Base-by-base conservation (phyloP, 257 asterid species). In the Sherardia arvensis region DNA sequence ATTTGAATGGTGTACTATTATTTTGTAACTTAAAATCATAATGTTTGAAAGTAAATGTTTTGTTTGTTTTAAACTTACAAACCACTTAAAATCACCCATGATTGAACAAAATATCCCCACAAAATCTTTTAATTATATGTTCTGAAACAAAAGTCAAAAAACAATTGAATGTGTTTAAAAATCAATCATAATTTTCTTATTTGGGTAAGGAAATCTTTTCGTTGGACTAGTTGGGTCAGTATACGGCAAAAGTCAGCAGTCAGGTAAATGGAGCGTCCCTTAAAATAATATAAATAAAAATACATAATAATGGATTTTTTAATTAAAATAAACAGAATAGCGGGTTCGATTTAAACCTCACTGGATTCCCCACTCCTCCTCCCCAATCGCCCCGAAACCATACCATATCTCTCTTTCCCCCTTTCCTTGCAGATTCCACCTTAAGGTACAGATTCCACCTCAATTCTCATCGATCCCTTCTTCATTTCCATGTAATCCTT, bases 301-400 rank as follows among this genome's bases (percentile, higher is more conserved):
- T 4, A n/a, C 25, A n/a, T 48, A 4, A 17, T 17, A 48, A 48
- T 17, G 47, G 47, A 38, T n/a, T n/a, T n/a, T n/a, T n/a, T n/a
- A n/a, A 11, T 10, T 49, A 49, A 49, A 7, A 49, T 48, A 17
- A 43, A 43, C 17, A 26, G 22, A 55, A 55, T 27, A 14, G 21
- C 61, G 61, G 20, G 26, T 55, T 55, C 56, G 29, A 43, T 43
- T 62, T 62, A 69, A 69, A 53, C 34, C 63, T 26, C 58, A 53
- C 34, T 62, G 22, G 61, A 28, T 33, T 30, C 29, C 61, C 7
- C 57, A 28, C 67, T 25, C 40, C 29, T 61, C 15, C 54, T 10
- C 45, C 60, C 61, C 61, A 55, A 26, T 25, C 36, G 30, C 26
- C 59, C 26, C 59, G 17, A 54, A 54, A 2, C 62, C 43, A 27